Evolutionary conservation across 2,329 filamentous ascomycete genomes (phyloP).

Genomic region (Neonectria coccinea): DNA sequence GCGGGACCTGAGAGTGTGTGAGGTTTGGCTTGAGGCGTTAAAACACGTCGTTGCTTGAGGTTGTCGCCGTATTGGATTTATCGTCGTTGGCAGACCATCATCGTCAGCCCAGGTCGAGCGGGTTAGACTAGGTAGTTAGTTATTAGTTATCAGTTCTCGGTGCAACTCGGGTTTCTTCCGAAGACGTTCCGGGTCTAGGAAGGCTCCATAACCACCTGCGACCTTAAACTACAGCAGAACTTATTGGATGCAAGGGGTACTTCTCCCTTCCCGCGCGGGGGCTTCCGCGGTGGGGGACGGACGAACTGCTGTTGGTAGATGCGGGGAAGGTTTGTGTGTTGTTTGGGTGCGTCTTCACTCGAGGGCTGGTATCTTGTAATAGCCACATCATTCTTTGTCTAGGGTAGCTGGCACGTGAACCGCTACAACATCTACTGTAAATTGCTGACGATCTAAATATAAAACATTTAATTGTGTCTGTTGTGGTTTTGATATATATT

Average conservation of each 20-base stretch:
- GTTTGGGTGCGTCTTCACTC: neutral
- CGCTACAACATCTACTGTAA: neutral
- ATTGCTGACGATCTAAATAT: too few species aligned
- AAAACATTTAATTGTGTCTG: too few species aligned
- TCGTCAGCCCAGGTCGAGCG: constrained; percentile 6
- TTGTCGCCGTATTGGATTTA: neutral
- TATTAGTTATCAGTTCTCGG: neutral
- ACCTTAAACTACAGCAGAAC: neutral
- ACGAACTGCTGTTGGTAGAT: neutral
- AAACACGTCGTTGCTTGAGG: neutral
- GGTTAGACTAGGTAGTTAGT: too few species aligned
- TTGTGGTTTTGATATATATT: too few species aligned
- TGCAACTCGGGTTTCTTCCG: neutral
- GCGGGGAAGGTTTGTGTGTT: too few species aligned
- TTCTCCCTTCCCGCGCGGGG: neutral
- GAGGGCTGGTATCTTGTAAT: neutral
- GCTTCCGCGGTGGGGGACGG: neutral
- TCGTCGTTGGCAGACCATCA: constrained; percentile 1
- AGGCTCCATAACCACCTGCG: neutral
- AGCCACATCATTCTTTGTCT: neutral
- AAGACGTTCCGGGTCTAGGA: neutral
- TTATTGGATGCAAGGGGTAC: neutral
- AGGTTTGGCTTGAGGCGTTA: neutral
- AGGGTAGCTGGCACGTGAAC: neutral
- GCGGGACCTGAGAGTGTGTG: neutral